Conservation (phyloP, 225 moss, liverwort and hornwort genomes). For the Pseudoscleropodium purum region DNA sequence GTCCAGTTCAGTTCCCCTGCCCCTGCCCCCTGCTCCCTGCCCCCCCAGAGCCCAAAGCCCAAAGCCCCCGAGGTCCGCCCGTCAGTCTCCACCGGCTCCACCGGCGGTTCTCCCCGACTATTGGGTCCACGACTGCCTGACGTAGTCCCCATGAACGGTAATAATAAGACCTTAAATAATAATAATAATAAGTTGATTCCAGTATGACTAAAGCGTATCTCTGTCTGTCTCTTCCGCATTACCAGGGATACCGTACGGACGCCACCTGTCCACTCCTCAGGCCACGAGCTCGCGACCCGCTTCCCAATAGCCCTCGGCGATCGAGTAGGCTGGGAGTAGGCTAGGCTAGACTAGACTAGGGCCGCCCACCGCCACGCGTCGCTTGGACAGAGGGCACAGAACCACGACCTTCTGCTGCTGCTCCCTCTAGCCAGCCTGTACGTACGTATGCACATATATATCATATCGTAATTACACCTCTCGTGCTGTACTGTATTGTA, state of each 20-base stretch:
- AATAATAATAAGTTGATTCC: too few species aligned
- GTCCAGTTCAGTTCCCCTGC: too few species aligned
- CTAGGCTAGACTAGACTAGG: too few species aligned
- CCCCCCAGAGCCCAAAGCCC: too few species aligned
- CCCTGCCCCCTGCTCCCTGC: too few species aligned
- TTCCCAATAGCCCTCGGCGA: neutral
- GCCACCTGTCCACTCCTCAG: neutral
- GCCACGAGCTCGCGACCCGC: neutral
- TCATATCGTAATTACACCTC: neutral
- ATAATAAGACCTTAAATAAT: too few species aligned
- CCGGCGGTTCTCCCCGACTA: neutral
- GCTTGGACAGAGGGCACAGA: neutral
- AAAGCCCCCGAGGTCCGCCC: too few species aligned
- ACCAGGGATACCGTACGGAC: neutral
- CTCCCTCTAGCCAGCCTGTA: neutral
- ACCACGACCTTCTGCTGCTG: neutral
- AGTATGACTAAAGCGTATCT: neutral
- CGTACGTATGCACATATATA: neutral
- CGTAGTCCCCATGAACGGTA: neutral
- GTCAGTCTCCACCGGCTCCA: too few species aligned
- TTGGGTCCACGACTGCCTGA: neutral
- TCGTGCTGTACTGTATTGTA: neutral
- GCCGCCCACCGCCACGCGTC: neutral
- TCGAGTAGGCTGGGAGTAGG: too few species aligned
- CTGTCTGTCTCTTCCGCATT: neutral